A percentile compares a stretch with the other conserved stretches of the same genome.
Conservation (phyloP, 2,329 filamentous ascomycete species). For the Kalmusia sp. region DNA sequence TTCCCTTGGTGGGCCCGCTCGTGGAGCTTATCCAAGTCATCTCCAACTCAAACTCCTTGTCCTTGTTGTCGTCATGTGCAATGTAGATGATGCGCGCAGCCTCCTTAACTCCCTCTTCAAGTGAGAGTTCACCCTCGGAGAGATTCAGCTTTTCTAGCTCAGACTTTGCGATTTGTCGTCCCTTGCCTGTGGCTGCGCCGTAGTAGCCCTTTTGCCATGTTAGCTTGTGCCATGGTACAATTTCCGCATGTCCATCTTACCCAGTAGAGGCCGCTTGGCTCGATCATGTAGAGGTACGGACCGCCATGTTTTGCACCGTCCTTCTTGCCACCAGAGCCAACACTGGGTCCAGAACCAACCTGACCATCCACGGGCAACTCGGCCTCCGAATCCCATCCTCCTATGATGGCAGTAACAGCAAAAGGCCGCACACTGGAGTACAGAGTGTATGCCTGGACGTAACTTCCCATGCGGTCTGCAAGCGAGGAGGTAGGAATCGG, state of each 20-base stretch:
- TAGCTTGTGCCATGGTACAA: slow-evolving; percentile 4
- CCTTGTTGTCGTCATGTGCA: slow-evolving; percentile 98
- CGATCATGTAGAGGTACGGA: slow-evolving; percentile 97
- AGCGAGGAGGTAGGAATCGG: slow-evolving; percentile 90
- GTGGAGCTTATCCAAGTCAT: slow-evolving; percentile 96
- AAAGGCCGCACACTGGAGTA: slow-evolving; percentile 97
- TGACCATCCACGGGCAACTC: slow-evolving; percentile 88
- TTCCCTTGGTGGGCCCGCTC: slow-evolving; percentile 88
- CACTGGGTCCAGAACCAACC: slow-evolving; percentile 80
- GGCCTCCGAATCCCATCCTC: slow-evolving; percentile 88
- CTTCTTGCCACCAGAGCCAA: slow-evolving; percentile 84
- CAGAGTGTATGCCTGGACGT: slow-evolving; percentile 96
- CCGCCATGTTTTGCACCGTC: slow-evolving; percentile 80
- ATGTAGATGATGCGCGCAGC: slow-evolving; percentile 97
- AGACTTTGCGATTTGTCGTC: slow-evolving; percentile 93
- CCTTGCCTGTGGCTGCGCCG: slow-evolving; percentile 95
- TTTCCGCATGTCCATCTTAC: slow-evolving; percentile 48
- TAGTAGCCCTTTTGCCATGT: slow-evolving; percentile 76
- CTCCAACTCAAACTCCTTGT: slow-evolving; percentile 99
- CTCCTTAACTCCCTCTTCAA: slow-evolving; percentile 92
- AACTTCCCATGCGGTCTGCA: slow-evolving; percentile 91
- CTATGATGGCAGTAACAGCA: slow-evolving; percentile 93
- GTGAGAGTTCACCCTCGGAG: slow-evolving; percentile 74
- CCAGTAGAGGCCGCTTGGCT: slow-evolving; percentile 97
- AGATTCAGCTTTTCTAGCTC: slow-evolving; percentile 98